Base-by-base conservation (phyloP, 2,329 filamentous ascomycete genomes). In the Fusarium neocosmosporiellum region DNA sequence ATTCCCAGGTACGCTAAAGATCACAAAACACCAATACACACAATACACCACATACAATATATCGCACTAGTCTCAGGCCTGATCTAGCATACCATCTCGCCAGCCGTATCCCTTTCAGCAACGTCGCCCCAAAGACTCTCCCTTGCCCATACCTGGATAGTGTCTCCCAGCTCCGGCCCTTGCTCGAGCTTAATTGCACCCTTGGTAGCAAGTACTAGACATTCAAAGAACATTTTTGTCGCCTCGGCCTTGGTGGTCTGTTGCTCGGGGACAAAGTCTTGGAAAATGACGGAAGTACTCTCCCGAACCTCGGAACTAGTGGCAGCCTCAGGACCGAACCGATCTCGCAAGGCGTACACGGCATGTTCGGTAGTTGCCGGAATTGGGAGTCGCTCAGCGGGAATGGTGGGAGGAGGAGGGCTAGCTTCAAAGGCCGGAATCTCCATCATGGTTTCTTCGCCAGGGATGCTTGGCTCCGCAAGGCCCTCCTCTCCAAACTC, bases 211-310 rank as follows among this genome's bases (percentile, higher is more conserved):
- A 99, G 88, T 4, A 99, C 96, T 22, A 99, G 87, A 61, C 96
- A 92, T 84, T 99, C 96, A 78, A 99, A 99, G 85, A 99, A 99
- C 95, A 99, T 98, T 87, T 98, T 98, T 41, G 96, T 98, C 0
- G 96, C 96, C 77, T 98, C 96, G 9, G 93, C 92, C 82, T 94
- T 94, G 74, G 89, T 94, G 1, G 96, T 96, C 68, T 89, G 89
- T 72, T 88, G 85, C 83, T 97, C 94, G 0, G 96, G 96, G 36
- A 98, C 88, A 54, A 99, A 88, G 66, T 97, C 93, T 78, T 98
- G 96, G 86, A 99, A 98, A 3, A 97, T 87, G 5, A 97, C 94
- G 20, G 48, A 16, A 9, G 18, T 14, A 90, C 90, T 29, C 87
- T 88, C 81, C 92, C 93, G 81, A 92, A 93, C 77, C 95, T 91